phyloP scores from a whole-genome alignment of 305 asterid genomes.

The Fraxinus sp. region DNA sequence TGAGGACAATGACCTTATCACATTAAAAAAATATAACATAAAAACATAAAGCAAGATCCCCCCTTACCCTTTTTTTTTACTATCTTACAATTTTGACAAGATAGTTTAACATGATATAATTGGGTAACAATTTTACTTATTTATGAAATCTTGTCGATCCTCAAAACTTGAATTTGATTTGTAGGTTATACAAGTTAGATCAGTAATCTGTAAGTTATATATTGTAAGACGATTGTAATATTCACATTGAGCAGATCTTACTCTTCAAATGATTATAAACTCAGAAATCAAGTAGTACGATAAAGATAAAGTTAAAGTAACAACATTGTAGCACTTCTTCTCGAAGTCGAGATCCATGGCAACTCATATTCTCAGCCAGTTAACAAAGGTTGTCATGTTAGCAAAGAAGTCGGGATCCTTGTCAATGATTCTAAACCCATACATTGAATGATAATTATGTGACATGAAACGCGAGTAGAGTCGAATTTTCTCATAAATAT shows the following conservation, averaged over 20 bases:
- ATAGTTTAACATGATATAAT: neutral
- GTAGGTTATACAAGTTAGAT: neutral
- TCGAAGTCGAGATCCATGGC: neutral
- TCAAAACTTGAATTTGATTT: neutral
- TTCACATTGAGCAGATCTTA: neutral
- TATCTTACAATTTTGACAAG: neutral
- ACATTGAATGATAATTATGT: neutral
- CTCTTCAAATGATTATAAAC: neutral
- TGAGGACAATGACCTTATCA: neutral
- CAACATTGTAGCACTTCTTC: neutral
- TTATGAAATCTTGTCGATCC: neutral
- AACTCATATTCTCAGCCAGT: neutral
- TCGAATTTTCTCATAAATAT: neutral
- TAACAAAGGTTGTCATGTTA: neutral
- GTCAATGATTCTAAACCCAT: neutral
- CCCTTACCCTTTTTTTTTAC: neutral
- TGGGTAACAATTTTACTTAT: neutral
- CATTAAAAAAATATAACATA: neutral
- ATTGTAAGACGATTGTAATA: neutral
- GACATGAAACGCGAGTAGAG: neutral
- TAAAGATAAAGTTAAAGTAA: neutral
- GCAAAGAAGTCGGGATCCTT: neutral
- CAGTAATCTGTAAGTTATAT: neutral
- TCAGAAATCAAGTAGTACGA: neutral
- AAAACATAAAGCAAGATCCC: neutral